Evolutionary conservation across 176 grass and related monocot genomes (phyloP).

Genomic region (Dactylis glomerata): DNA sequence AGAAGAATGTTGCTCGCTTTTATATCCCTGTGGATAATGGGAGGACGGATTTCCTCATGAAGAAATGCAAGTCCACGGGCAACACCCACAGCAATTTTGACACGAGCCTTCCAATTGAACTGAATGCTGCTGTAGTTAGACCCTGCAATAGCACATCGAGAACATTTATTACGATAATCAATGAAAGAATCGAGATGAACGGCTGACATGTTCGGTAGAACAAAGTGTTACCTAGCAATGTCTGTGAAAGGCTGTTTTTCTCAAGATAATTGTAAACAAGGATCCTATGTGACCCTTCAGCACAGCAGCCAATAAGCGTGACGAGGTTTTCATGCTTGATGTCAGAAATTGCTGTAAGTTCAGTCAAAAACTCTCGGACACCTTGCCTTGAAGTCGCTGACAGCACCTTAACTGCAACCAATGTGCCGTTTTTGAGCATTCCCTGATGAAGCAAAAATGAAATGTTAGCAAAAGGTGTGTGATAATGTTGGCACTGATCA

Average conservation of each 20-base stretch:
- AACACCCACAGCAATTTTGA: conserved; percentile 73
- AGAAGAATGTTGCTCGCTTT: conserved; percentile 98
- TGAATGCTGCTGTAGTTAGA: conserved; percentile 52
- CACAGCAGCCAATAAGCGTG: conserved; percentile 70
- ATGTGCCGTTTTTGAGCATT: conserved; percentile 50
- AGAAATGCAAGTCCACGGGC: conserved; percentile 81
- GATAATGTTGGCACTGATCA: background rate
- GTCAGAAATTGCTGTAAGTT: conserved; percentile 75
- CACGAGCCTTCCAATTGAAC: conserved; percentile 66
- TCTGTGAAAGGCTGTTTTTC: conserved; percentile 87
- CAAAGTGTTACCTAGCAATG: conserved; percentile 61
- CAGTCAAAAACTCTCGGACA: too few species aligned
- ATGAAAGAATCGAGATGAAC: background rate
- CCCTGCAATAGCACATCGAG: conserved; percentile 38
- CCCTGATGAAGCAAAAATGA: conserved; percentile 46
- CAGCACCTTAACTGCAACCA: conserved; percentile 74
- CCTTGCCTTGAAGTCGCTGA: conserved; percentile 84
- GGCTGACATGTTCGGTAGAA: background rate
- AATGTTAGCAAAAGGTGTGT: conserved; percentile 7
- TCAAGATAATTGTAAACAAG: conserved; percentile 88
- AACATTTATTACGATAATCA: background rate
- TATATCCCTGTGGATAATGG: conserved; percentile 88
- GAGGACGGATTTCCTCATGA: conserved; percentile 70
- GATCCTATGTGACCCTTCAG: conserved; percentile 61
- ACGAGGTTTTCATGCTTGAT: conserved; percentile 83